Base-by-base conservation (phyloP, 768 basidiomycete genomes). In the Phanerochaete carnosa region DNA sequence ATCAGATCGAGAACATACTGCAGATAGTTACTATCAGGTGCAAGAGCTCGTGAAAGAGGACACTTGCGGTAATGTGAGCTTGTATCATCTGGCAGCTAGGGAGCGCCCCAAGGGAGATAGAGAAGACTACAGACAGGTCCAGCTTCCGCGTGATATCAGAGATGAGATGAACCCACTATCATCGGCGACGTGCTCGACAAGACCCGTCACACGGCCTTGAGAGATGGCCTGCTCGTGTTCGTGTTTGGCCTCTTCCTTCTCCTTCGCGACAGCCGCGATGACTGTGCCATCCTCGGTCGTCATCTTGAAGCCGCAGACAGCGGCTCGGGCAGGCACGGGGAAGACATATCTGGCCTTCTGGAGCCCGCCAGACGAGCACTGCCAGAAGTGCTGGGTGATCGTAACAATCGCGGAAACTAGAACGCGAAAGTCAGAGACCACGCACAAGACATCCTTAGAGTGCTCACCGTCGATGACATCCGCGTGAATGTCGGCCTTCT, bases 41-140 rank as follows among this genome's bases (percentile, higher is more conserved):
- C 13, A 19, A 6, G 47, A 49, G 47, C 47, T n/a, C n/a, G 28
- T 5, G 23, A 37, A 6, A 26, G 22, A 15, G 29, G 19, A 3
- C 9, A 23, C 47, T n/a, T 63, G 84, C 84, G 47, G 77, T 78
- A 30, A 84, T 30, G 33, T 70, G 72, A 0, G 76, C 75, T 25
- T 70, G 72, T 3, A 85, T 78, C 1, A 68, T 78, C 37, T 77
- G 65, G 1, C 63, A 62, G 0, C 78, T 71, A 35, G 81, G 80
- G 55, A 86, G 77, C 0, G 81, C 79, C 6, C 85, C 85, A 2
- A 86, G 65, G 2, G 85, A 85, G 43, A 87, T 81, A 0, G 78
- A 81, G 65, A 86, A 85, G 51, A 84, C 85, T 86, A 50, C 8
- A 25, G 23, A 11, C 8, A 13, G 8, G 5, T 9, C 23, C 5